Conservation (phyloP, 805 yeast species). For the Starmerella scarabaei region DNA sequence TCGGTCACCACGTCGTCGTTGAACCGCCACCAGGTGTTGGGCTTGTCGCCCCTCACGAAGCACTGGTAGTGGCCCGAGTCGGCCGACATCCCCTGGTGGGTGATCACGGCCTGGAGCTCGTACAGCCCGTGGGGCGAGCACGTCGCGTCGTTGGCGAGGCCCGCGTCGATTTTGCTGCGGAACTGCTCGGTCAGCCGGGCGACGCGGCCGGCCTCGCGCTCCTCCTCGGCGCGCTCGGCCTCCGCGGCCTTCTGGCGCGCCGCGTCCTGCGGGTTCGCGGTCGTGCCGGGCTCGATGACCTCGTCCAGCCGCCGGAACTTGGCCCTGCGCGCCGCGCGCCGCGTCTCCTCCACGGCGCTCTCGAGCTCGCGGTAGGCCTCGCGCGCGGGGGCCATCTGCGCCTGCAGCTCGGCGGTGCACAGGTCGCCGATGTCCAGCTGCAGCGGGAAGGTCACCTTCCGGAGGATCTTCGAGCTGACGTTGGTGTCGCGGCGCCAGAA, state of each 20-base stretch:
- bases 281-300: slow-evolving; percentile 24
- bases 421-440: slow-evolving; percentile 79
- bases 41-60: slow-evolving; percentile 55
- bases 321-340: slow-evolving; percentile 58
- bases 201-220: slow-evolving; percentile 15
- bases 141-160: slow-evolving; percentile 34
- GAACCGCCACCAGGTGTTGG: slow-evolving; percentile 83
- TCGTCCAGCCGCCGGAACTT: slow-evolving; percentile 33
- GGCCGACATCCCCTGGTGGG: slow-evolving; percentile 91
- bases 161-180: slow-evolving; percentile 30
- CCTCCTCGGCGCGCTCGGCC: slow-evolving; percentile 12
- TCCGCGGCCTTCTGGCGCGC: slow-evolving; percentile 16
- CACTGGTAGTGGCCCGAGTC: slow-evolving; percentile 97
- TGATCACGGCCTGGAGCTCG: slow-evolving; percentile 66
- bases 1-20: slow-evolving; percentile 79
- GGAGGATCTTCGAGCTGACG: slow-evolving; percentile 81
- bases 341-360: slow-evolving; percentile 57
- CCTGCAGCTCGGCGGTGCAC: slow-evolving; percentile 63
- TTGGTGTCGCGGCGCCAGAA: slow-evolving; percentile 90
- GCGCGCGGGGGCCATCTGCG: slow-evolving; percentile 53
- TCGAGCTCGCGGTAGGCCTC: slow-evolving; percentile 67
- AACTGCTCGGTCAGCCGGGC: slow-evolving; percentile 23
- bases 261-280: slow-evolving; percentile 20
- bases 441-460: slow-evolving; percentile 91
- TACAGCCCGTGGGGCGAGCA: slow-evolving; percentile 83